phyloP scores from a whole-genome alignment of 116 monocot genomes.

The Posidonia oceanica region DNA sequence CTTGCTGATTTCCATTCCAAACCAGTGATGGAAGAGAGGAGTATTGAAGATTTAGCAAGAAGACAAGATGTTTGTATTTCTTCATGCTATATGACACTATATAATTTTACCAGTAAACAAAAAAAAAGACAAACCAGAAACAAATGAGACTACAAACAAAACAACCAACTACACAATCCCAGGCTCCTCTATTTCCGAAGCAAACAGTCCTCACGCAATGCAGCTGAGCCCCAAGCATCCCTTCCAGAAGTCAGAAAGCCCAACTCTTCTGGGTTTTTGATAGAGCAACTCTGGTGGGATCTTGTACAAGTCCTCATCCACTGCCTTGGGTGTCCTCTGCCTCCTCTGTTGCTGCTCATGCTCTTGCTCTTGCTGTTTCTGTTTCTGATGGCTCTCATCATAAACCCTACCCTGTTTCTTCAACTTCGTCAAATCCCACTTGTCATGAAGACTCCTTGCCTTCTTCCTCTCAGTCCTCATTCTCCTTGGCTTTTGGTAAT shows the following conservation, averaged over 20 bases:
- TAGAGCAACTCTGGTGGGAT: constrained; percentile 25
- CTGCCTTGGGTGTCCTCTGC: constrained; percentile 20
- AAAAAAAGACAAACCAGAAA: background rate
- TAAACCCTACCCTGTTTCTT: constrained; percentile 8
- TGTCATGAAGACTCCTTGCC: no score
- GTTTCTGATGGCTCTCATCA: constrained; percentile 1
- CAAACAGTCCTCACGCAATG: constrained; percentile 13
- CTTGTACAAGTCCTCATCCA: constrained; percentile 35
- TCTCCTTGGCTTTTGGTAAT: constrained; percentile 1
- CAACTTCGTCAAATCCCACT: background rate
- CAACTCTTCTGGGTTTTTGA: constrained; percentile 11
- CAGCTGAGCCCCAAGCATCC: constrained; percentile 31
- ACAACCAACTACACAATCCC: background rate
- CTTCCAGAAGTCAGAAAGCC: constrained; percentile 19
- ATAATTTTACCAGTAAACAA: background rate
- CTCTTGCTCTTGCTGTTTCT: background rate
- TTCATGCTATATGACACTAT: background rate
- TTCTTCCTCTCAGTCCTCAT: constrained; percentile 1
- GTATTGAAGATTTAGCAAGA: no score
- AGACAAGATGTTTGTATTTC: no score
- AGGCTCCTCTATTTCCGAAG: background rate
- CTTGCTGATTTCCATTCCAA: no score
- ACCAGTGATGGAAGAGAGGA: no score
- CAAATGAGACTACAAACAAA: background rate
- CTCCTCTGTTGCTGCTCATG: background rate